A percentile compares a stretch with the other conserved stretches of the same genome.
These are phyloP conservation scores for Sporothrix phasma DNA, from an alignment of 2,329 filamentous ascomycete species.

Conservation along the genomic window DNA sequence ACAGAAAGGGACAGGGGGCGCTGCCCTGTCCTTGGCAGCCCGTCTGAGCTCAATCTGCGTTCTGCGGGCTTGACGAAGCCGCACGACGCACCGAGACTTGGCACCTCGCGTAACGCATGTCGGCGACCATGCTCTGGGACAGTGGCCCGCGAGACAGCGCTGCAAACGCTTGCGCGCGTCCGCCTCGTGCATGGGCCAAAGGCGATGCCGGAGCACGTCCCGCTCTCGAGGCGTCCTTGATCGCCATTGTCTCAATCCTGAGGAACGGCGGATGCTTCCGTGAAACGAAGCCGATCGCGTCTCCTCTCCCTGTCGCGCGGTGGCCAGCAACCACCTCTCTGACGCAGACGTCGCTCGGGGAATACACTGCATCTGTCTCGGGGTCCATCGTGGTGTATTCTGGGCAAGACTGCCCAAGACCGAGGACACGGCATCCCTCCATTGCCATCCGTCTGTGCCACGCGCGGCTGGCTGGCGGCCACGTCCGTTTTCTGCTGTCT, in stretches of 20 bases:
- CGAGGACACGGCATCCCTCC: neutral
- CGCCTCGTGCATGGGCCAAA: neutral
- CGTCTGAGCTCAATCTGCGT: too few relatives aligned
- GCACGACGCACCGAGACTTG: too few relatives aligned
- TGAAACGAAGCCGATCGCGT: neutral
- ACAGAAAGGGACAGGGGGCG: neutral
- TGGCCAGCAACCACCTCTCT: neutral
- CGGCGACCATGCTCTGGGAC: neutral
- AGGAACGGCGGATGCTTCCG: neutral
- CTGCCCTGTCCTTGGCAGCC: neutral
- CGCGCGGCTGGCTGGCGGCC: neutral
- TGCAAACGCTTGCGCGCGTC: too few relatives aligned
- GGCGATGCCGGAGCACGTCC: too few relatives aligned
- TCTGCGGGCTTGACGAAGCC: too few relatives aligned
- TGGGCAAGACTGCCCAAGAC: neutral
- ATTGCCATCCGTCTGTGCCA: neutral
- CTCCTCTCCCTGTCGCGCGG: neutral
- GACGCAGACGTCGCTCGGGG: neutral
- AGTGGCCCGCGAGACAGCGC: neutral
- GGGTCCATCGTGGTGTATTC: too few relatives aligned
- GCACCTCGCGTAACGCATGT: neutral
- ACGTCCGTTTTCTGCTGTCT: neutral
- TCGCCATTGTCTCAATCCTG: too few relatives aligned
- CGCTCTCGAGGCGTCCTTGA: too few relatives aligned
- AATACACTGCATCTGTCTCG: conserved; percentile 6